Conservation (phyloP, 306 rosid genomes). For the Rubus idaeus region DNA sequence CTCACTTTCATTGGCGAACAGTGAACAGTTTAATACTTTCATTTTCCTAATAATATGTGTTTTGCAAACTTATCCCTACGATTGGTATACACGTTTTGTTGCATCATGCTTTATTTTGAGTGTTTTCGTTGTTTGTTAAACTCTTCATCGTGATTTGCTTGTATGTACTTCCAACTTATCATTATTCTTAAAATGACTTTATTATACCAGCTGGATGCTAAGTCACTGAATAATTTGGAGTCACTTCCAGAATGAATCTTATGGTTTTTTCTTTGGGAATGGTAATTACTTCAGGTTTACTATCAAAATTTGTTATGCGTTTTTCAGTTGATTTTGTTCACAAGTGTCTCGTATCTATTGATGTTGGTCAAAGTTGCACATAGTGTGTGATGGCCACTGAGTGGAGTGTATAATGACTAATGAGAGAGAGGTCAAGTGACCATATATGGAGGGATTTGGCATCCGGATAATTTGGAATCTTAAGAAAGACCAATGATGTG, state of each 20-base stretch:
- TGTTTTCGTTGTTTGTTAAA: background rate
- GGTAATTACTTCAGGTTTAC: background rate
- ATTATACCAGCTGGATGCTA: background rate
- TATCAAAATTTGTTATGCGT: background rate
- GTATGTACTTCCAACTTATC: background rate
- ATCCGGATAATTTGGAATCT: background rate
- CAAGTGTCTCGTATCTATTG: background rate
- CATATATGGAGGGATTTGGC: background rate
- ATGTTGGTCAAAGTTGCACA: background rate
- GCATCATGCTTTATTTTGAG: background rate
- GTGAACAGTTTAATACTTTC: background rate
- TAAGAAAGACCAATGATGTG: background rate
- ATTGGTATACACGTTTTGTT: background rate
- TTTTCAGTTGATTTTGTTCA: background rate
- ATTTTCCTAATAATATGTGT: background rate
- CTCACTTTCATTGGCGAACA: background rate
- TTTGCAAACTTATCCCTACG: background rate
- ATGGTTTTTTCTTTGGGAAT: background rate
- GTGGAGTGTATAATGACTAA: background rate
- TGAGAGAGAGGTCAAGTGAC: background rate
- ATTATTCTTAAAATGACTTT: background rate
- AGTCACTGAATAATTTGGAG: background rate
- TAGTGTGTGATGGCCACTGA: background rate
- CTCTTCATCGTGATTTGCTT: background rate
- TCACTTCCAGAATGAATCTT: background rate